phyloP scores from a whole-genome alignment of 2,329 filamentous ascomycete species.

The Botryotinia globosa region DNA sequence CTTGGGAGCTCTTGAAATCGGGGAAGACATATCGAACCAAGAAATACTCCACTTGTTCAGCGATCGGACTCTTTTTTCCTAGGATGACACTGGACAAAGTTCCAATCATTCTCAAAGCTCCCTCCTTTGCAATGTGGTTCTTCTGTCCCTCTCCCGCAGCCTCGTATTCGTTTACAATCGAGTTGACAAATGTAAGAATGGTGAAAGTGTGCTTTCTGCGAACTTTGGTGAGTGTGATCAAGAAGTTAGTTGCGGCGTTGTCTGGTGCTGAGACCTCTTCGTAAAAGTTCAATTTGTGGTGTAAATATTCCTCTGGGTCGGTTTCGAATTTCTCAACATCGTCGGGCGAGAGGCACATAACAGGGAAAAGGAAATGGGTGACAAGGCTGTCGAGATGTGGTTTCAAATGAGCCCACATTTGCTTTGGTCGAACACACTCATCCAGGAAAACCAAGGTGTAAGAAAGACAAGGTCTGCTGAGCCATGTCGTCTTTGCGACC shows the following conservation, averaged over 20 bases:
- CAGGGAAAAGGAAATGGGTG: slow-evolving; percentile 91
- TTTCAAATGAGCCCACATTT: slow-evolving; percentile 93
- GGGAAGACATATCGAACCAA: slow-evolving; percentile 98
- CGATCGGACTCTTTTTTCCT: slow-evolving; percentile 97
- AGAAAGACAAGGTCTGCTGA: slow-evolving; percentile 89
- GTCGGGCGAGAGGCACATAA: slow-evolving; percentile 87
- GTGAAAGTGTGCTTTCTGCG: slow-evolving; percentile 94
- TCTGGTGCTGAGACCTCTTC: slow-evolving; percentile 95
- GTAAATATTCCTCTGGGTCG: slow-evolving; percentile 93
- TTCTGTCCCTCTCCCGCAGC: slow-evolving; percentile 80
- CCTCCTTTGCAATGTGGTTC: slow-evolving; percentile 93
- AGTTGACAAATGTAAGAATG: slow-evolving; percentile 91
- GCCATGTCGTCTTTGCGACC: slow-evolving; percentile 91
- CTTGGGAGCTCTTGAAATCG: slow-evolving; percentile 89
- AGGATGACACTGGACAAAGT: slow-evolving; percentile 91
- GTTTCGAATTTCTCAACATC: slow-evolving; percentile 92
- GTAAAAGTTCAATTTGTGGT: slow-evolving; percentile 96
- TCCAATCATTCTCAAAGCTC: slow-evolving; percentile 94
- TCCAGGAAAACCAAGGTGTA: slow-evolving; percentile 95
- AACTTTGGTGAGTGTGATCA: slow-evolving; percentile 90
- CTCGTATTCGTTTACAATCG: slow-evolving; percentile 91
- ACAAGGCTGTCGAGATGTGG: slow-evolving; percentile 91
- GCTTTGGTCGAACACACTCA: slow-evolving; percentile 94
- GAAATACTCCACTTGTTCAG: slow-evolving; percentile 97
- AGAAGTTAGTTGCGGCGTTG: slow-evolving; percentile 92